Evolutionary conservation across 2,329 filamentous ascomycete genomes (phyloP), one percentile per base, ranked within the genome.

Genomic region (Shiraia bambusicola): DNA sequence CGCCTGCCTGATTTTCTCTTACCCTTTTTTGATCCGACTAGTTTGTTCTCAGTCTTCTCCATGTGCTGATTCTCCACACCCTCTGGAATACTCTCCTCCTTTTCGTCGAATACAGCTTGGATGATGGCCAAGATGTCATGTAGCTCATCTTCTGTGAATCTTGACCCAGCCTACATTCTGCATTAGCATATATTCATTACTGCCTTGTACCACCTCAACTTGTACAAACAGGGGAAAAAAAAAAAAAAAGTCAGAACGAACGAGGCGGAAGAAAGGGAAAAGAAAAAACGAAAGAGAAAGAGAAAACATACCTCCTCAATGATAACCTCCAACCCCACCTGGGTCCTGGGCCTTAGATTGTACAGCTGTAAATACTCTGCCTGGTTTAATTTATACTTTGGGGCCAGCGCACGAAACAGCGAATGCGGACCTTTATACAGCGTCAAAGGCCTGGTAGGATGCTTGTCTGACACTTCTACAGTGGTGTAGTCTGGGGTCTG

Each of bases 291-390:
- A 22, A 16, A 24, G 28, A 16, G 28, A 35, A 3, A 35, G 16
- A 16, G 16, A 6, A 9, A 30, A 47, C 54, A 5, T 48, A 65
- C 63, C 49, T 70, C 67, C 36, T 70, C 65, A 22, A 69, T 53
- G 7, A 70, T 52, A 15, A 67, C 22, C 16, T 67, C 62, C 1
- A 70, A 42, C 53, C 59, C 60, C 13, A 66, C 55, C 24, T 59
- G 50, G 6, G 56, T 62, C 5, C 37, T 54, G 0, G 67, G 66
- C 1, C 62, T 47, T 40, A 69, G 32, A 34, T 70, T 69, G 37
- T 66, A 65, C 7, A 70, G 49, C 46, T 67, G 64, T n/a, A 70
- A 46, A 44, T 65, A 67, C 54, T 70, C 67, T 0, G 63, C 62
- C 38, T 69, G 67, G 28, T 69, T 67, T 12, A 70, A 42, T 0